Base-by-base conservation (phyloP, 805 yeast species). In the Sugiyamaella valdiviana region DNA sequence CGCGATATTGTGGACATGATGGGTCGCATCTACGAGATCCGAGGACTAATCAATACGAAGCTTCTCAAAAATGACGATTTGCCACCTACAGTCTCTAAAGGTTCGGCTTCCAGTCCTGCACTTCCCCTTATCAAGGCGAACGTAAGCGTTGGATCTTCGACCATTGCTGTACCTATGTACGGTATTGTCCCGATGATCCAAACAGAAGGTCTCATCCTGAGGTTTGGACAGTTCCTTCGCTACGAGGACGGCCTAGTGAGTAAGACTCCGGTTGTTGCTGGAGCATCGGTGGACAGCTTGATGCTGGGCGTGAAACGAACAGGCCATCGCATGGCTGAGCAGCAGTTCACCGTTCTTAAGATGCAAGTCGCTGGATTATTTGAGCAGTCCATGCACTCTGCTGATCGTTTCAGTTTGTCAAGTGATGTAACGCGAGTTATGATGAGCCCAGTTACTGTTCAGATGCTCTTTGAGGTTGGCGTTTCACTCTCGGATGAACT, bases 161-260 rank as follows among this genome's bases (percentile, higher is more conserved):
- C 42, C 15, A 26, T 44, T 5, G 22, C 6, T 15, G 24, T 44
- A 21, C 47, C 47, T 24, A 20, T 24, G n/a, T 44, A 19, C 15
- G 47, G 42, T 10, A 35, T 35, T 17, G 20, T 23, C n/a, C 17
- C 42, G 6, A 23, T 26, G 4, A 15, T 44, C 19, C 26, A 44
- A 14, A 12, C 36, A n/a, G 42, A 44, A 5, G 24, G 22, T 6
- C 23, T 22, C 21, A 15, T 22, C 3, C 19, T 44, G 16, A 36
- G 39, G 20, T 17, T 24, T 10, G 36, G 42, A 16, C 20, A 44
- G 24, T 44, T 44, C 14, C 5, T 37, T 9, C 41, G 42, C 14
- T 37, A 35, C 21, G 47, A 44, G 10, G 42, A 23, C 16, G 47
- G 47, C 7, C 14, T 14, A 5, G 32, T 26, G n/a, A 26, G 32